These are phyloP conservation scores for Peltaster fructicola DNA, from an alignment of 2,329 filamentous ascomycete species.

Conservation along the genomic window DNA sequence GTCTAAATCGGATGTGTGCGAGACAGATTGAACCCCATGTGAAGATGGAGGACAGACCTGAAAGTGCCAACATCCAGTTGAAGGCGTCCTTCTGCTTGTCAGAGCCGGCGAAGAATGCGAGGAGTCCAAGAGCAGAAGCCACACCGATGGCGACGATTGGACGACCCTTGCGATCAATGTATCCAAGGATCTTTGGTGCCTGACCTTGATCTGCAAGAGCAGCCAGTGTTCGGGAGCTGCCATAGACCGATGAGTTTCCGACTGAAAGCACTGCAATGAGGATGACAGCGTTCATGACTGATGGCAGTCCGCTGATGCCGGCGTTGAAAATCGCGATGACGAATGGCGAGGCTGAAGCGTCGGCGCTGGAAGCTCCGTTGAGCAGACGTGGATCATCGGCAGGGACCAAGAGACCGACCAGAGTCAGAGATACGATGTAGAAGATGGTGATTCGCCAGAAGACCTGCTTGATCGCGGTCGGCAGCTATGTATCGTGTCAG, in stretches of 20 bases:
- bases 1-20: conserved; percentile 80
- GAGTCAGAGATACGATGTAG: conserved; percentile 18
- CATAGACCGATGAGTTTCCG: conserved; percentile 35
- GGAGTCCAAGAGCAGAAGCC: conserved; percentile 49
- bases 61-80: conserved; percentile 62
- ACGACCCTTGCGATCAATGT: conserved; percentile 64
- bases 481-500: too few species aligned
- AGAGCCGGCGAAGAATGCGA: conserved; percentile 60
- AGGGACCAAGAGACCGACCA: conserved; percentile 19
- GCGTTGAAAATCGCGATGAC: conserved; percentile 46
- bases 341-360: conserved; percentile 39
- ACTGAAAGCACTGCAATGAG: conserved; percentile 42
- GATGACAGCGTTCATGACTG: conserved; percentile 51
- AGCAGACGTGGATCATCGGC: conserved; percentile 20
- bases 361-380: conserved; percentile 16
- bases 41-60: conserved; percentile 56
- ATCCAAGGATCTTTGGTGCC: conserved; percentile 40
- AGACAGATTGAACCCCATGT: conserved; percentile 75
- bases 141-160: conserved; percentile 52
- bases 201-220: conserved; percentile 58
- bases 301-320: conserved; percentile 42
- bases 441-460: conserved; percentile 20
- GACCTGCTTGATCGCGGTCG: conserved; percentile 18
- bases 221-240: conserved; percentile 69
- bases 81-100: conserved; percentile 45